These are phyloP conservation scores for Chalaropsis thielavioides DNA, from an alignment of 2,329 filamentous ascomycete species.

Conservation along the genomic window DNA sequence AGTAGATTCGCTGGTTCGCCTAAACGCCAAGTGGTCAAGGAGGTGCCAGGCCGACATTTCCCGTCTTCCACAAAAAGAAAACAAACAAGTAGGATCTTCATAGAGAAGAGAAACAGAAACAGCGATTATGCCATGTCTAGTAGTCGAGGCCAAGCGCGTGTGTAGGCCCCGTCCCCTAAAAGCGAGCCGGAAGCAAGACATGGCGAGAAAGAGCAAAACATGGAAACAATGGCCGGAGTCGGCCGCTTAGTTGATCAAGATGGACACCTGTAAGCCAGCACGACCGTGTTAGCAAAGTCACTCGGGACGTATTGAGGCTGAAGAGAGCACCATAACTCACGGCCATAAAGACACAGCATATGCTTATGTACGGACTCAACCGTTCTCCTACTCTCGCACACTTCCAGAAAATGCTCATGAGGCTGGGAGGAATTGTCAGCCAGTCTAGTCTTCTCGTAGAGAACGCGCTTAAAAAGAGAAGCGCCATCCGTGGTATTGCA, in stretches of 20 bases:
- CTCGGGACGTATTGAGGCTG: neutral
- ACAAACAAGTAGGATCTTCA: neutral
- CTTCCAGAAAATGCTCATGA: constrained; percentile 90
- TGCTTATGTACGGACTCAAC: constrained; percentile 84
- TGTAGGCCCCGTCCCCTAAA: neutral
- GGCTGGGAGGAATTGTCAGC: constrained; percentile 29
- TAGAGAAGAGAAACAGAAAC: neutral
- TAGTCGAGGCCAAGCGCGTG: neutral
- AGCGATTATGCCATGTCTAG: neutral
- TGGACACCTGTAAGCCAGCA: constrained; percentile 23
- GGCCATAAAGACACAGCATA: constrained; percentile 89
- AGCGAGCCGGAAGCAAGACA: neutral
- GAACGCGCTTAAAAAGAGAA: constrained; percentile 49
- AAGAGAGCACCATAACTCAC: constrained; percentile 36
- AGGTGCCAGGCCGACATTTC: neutral
- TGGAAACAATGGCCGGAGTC: neutral
- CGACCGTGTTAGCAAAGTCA: neutral
- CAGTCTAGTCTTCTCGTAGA: constrained; percentile 38
- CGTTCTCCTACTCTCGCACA: constrained; percentile 83
- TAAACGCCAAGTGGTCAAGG: neutral
- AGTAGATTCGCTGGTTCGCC: constrained; percentile 8
- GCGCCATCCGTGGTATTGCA: constrained; percentile 11
- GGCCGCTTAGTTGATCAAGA: constrained; percentile 28
- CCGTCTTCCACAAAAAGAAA: neutral
- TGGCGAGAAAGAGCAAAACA: neutral